Base-by-base conservation (phyloP, 805 yeast genomes). In the Yarrowia divulgata region DNA sequence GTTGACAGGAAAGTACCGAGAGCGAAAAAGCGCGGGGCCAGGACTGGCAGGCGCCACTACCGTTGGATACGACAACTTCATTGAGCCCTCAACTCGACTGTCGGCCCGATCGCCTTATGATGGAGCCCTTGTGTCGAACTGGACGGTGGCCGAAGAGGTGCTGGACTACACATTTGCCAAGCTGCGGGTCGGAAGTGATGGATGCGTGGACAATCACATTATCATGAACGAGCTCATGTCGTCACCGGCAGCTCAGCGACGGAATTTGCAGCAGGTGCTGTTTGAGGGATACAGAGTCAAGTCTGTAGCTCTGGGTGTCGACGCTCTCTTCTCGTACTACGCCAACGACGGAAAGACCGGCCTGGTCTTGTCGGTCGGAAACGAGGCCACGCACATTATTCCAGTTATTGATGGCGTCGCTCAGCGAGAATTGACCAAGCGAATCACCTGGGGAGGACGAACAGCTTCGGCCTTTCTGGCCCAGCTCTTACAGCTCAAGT, bases 391-490 rank as follows among this genome's bases (percentile, higher is more conserved):
- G 0, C 88, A 88, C 75, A 78, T 95, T 0, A 87, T 94, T 18
- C 99, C 99, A 0, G 91, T 94, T 1, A 72, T 91, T 1, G 76
- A 85, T n/a, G 92, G 93, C 0, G 80, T 81, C 68, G 93, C 96
- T 0, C 72, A 88, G 1, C 77, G 91, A 68, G 80, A 84, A 35
- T 89, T 88, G 70, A 81, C 93, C 9, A 93, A 92, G 74, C 82
- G 98, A 74, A 86, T 95, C 46, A 92, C 91, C 75, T 91, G 95
- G 91, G 98, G 98, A 71, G 98, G 97, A 12, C 85, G 86, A 71
- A 90, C 86, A 54, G 84, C 93, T 0, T 85, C 84, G 39, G 86
- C 84, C 48, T 93, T 84, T 73, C 77, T 95, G 75, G 84, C 83
- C 69, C 84, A 82, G 72, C 83, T 89, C 43, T 79, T 95, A 4